Percentiles rank a stretch among this genome's conserved stretches.
These are phyloP conservation scores for Aspergillus sp. DNA, from an alignment of 2,329 filamentous ascomycete species.

Conservation along the genomic window DNA sequence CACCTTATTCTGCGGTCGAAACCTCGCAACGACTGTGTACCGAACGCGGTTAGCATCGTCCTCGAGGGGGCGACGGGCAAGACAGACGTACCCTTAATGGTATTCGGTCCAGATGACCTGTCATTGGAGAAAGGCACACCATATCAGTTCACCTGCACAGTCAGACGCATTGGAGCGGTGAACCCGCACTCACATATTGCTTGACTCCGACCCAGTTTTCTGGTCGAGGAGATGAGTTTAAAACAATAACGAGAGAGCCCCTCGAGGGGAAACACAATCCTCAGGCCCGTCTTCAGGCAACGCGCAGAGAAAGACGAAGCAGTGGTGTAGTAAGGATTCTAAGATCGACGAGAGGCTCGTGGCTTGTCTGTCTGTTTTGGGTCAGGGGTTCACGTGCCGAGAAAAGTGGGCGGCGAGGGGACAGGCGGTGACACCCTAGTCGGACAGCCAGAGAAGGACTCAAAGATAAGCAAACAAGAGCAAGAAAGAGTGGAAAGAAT, in stretches of 20 bases:
- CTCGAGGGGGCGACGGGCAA: background rate
- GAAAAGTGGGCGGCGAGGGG: slow-evolving; percentile 6
- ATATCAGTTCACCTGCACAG: slow-evolving; percentile 11
- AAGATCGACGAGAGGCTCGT: background rate
- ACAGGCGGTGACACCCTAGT: slow-evolving; percentile 2
- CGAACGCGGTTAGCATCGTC: slow-evolving; percentile 35
- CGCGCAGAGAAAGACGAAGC: no score
- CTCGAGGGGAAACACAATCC: slow-evolving; percentile 13
- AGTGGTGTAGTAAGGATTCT: background rate
- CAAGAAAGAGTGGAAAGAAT: background rate
- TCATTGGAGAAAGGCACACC: slow-evolving; percentile 16
- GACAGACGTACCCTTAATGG: slow-evolving; percentile 46
- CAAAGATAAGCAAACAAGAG: background rate
- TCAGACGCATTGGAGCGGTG: slow-evolving; percentile 3
- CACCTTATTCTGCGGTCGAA: slow-evolving; percentile 92
- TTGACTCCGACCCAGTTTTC: slow-evolving; percentile 19
- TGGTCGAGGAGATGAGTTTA: slow-evolving; percentile 3
- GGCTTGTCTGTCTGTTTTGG: slow-evolving; percentile 11
- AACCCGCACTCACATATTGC: slow-evolving; percentile 42
- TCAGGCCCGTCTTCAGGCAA: background rate
- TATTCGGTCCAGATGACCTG: slow-evolving; percentile 28
- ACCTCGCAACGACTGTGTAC: slow-evolving; percentile 80
- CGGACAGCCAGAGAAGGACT: background rate
- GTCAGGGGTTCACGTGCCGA: slow-evolving; percentile 24
- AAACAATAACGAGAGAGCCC: slow-evolving; percentile 14